Base-by-base conservation (phyloP, 768 basidiomycete genomes). In the Coprinopsis sp. region DNA sequence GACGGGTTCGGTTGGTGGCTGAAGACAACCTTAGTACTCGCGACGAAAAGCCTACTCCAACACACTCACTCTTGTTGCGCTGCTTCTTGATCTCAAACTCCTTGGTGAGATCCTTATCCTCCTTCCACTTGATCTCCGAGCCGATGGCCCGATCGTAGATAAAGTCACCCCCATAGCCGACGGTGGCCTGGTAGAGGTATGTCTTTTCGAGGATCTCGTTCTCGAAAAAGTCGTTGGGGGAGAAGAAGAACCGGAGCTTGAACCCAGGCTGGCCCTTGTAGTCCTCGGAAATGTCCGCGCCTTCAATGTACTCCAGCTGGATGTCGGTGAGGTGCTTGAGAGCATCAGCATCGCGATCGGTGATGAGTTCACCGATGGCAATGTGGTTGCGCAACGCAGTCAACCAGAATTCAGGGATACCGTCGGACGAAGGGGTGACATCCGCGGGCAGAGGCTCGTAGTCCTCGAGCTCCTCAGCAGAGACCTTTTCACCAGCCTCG, bases 81-180 rank as follows among this genome's bases (percentile, higher is more conserved):
- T 98, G 95, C 76, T 96, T 97, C 79, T 95, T 96, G 66, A 97
- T 94, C 73, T 98, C 95, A 58, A 91, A 88, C 70, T 90, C 89
- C 71, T 92, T 91, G 42, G 95, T 99, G 48, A 99, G 76, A 69
- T 99, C 91, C 72, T 96, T 94, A 57, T 95, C 94, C 65, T 91
- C 93, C 71, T 95, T 95, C 95, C 95, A 99, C 66, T 84, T 81
- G 71, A 99, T 93, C 59, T 84, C 78, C 36, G 86, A 87, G n/a
- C 95, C 95, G 59, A 90, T 81, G 37, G 95, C 91, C 51, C 81
- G 85, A 73, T 96, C 92, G 67, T 95, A 99, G 39, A 95, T 82
- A 60, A 95, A 96, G 72, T 98, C 95, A 58, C 95, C 95, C 36
- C 83, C 79, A 67, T 97, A 96, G n/a, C 88, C 90, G 33, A 94